A percentile compares a stretch with the other conserved stretches of the same genome.
Conservation (phyloP, 176 grass and related monocot genomes). For the Poa pratensis region DNA sequence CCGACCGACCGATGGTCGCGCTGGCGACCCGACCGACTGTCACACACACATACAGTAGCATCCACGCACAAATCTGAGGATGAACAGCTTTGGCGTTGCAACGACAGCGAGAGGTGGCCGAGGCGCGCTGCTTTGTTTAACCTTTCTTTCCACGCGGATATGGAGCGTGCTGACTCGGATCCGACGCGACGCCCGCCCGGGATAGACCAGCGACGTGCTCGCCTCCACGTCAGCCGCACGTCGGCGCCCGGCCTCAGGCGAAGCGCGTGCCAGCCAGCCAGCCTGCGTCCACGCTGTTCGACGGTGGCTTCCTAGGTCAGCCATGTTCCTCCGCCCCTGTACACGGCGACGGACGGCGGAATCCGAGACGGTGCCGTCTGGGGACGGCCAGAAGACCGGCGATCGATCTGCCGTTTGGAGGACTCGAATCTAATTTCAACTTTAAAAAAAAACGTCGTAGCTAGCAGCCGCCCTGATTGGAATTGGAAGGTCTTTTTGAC, state of each 20-base stretch:
- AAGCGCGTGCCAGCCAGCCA: background rate
- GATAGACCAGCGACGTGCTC: background rate
- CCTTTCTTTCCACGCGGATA: background rate
- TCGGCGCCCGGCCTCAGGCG: background rate
- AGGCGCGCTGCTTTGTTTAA: background rate
- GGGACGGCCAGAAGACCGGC: conserved; percentile 10
- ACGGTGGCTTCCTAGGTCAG: background rate
- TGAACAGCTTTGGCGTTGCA: background rate
- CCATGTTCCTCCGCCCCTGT: background rate
- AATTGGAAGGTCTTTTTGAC: background rate
- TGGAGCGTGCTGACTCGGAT: conserved; percentile 21
- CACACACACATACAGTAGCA: background rate
- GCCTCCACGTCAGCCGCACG: conserved; percentile 16
- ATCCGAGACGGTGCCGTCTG: background rate
- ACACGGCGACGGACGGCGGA: conserved; percentile 16
- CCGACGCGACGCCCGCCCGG: conserved; percentile 20
- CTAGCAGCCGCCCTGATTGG: background rate
- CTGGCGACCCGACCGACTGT: background rate
- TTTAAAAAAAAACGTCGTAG: background rate
- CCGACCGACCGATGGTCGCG: background rate
- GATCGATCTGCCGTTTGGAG: background rate
- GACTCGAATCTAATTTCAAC: background rate
- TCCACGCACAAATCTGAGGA: conserved; percentile 24
- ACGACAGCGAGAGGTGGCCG: background rate
- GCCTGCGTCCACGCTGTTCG: background rate